Evolutionary conservation across 345 rosid genomes (phyloP).

Genomic region (Eucalyptus camaldulensis): DNA sequence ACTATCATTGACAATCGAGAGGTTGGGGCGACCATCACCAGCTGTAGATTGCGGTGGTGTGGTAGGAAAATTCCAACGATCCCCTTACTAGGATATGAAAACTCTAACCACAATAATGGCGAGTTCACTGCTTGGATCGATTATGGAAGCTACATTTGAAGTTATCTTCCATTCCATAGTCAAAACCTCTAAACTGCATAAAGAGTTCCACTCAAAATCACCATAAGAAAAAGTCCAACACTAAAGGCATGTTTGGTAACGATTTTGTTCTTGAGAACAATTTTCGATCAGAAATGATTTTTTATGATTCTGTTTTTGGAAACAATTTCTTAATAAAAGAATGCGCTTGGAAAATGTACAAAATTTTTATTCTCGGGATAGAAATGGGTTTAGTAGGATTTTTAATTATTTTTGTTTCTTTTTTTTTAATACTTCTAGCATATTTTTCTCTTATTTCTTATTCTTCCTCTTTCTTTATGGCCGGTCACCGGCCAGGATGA

Average conservation of each 20-base stretch:
- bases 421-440: no score
- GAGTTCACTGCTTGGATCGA: background rate
- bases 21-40: background rate
- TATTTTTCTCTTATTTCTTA: fast-evolving
- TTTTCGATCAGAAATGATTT: fast-evolving
- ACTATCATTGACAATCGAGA: fast-evolving
- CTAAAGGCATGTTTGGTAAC: fast-evolving
- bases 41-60: background rate
- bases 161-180: background rate
- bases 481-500: fast-evolving
- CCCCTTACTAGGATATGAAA: background rate
- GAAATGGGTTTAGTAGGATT: fast-evolving
- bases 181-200: background rate
- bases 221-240: background rate
- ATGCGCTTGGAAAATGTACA: fast-evolving
- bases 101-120: no score
- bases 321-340: fast-evolving
- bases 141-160: background rate
- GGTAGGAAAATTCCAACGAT: background rate
- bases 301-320: fast-evolving
- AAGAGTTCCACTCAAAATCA: background rate
- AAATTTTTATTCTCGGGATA: fast-evolving
- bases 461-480: no score
- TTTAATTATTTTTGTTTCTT: no score
- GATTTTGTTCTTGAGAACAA: fast-evolving